Percentiles rank a stretch among this genome's conserved stretches.
Conservation (phyloP, 176 grass and related monocot genomes). For the Oropetium thomaeum region DNA sequence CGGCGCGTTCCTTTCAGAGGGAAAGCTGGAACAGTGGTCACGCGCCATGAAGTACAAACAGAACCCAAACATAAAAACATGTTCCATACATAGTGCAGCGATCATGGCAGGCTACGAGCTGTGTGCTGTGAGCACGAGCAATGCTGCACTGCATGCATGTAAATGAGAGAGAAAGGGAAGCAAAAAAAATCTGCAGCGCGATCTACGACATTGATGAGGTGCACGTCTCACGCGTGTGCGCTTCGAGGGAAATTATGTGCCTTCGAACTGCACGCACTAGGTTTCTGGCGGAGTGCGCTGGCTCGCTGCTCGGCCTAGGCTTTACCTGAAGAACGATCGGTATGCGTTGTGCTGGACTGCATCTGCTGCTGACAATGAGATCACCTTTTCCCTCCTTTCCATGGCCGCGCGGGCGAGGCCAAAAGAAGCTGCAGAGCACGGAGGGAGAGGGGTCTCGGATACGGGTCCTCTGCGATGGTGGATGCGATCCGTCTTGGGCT, state of each 20-base stretch:
- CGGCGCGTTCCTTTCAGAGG: not conserved
- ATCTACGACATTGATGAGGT: conserved; percentile 35
- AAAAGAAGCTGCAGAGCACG: not conserved
- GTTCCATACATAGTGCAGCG: not conserved
- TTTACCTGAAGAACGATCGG: conserved; percentile 26
- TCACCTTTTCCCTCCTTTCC: conserved; percentile 25
- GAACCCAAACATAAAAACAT: not conserved
- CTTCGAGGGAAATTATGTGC: conserved; percentile 42
- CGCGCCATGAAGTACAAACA: not conserved
- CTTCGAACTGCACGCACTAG: conserved; percentile 40
- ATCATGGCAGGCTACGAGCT: not conserved
- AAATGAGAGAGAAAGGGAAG: conserved; percentile 17
- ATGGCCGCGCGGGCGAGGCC: conserved; percentile 25
- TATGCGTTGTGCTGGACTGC: too few species aligned
- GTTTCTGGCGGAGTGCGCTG: not conserved
- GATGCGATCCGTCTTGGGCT: conserved; percentile 5
- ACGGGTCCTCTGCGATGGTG: not conserved
- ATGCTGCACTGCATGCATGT: not conserved
- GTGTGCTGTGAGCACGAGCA: too few species aligned
- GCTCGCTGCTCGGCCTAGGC: not conserved
- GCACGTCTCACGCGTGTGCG: conserved; percentile 27
- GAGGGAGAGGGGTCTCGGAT: conserved; percentile 20
- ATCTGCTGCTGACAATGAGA: conserved; percentile 21
- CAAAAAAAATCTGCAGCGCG: conserved; percentile 25
- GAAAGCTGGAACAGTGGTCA: conserved; percentile 13